These are phyloP conservation scores for Quillaja saponaria DNA, from an alignment of 306 rosid species.

Conservation along the genomic window DNA sequence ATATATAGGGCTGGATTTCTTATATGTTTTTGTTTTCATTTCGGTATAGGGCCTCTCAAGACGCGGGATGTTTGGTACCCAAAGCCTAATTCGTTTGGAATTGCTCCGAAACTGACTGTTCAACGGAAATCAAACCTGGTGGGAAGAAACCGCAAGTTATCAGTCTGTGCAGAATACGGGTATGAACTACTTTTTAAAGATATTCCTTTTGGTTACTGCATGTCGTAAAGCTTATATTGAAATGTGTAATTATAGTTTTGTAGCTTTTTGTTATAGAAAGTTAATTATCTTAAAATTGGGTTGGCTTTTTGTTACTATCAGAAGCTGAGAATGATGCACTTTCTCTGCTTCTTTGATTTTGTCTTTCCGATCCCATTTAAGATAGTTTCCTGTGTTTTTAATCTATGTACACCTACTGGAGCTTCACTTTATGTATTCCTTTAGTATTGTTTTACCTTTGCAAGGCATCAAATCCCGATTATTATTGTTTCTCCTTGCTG, in stretches of 20 bases:
- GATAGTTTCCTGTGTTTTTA: too few relatives aligned
- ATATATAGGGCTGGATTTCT: not conserved
- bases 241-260: too few relatives aligned
- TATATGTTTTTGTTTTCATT: constrained; percentile 8
- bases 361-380: too few relatives aligned
- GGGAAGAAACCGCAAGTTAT: constrained; percentile 43
- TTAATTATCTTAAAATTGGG: not conserved
- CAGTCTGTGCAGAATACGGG: constrained; percentile 70
- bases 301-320: not conserved
- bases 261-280: not conserved
- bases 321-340: not conserved
- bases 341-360: not conserved
- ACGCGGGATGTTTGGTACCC: constrained; percentile 47
- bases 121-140: constrained; percentile 47
- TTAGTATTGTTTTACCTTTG: too few relatives aligned
- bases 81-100: constrained; percentile 40
- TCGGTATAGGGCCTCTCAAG: constrained; percentile 47
- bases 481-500: too few relatives aligned
- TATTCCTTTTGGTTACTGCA: not conserved
- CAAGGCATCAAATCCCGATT: too few relatives aligned
- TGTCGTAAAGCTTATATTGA: too few relatives aligned
- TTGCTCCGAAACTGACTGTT: constrained; percentile 49
- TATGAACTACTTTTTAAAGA: constrained; percentile 7
- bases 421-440: too few relatives aligned
- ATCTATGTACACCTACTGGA: too few relatives aligned